Base-by-base conservation (phyloP, 2,329 filamentous ascomycete genomes). In the Trichophyton schoenleinii region DNA sequence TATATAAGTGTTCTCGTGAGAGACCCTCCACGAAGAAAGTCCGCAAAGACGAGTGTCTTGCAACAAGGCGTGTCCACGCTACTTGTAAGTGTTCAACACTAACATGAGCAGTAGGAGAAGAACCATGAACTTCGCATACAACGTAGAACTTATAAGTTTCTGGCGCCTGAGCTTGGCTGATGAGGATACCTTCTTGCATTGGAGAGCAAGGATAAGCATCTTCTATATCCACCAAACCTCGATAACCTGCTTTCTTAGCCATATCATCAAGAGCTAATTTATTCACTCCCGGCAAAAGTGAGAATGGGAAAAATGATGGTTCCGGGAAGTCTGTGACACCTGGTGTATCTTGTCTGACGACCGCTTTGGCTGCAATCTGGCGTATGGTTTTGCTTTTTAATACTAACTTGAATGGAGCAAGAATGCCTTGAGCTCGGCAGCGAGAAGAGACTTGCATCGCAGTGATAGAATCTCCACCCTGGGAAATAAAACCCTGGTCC, bases 401-500 rank as follows among this genome's bases (percentile, higher is more conserved):
- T 11, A 64, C 44, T 36, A 61, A 44, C 31, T 34, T 25, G 13
- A 63, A 53, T 1, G 58, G 36, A 7, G 63, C 15, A 2, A 7
- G 11, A 7, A 61, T 11, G 13, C 61, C 58, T 15, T n/a, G 20
- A n/a, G 34, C n/a, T 8, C 48, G 58, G 55, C 25, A 38, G 3
- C 5, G 18, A 7, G 58, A 36, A 8, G 34, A 38, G n/a, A 64
- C 4, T 46, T 48, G 31, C 72, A 75, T 75, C 52, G 72, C 73
- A 38, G 68, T 70, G 34, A 75, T 73, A 44, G 73, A 75, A 62
- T 75, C 73, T 4, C 73, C 73, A 20, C 73, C 73, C 3, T 60
- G 18, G 25, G 46, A 3, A 13, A 63, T 52, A 25, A 63, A 63
- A 36, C 20, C 11, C 9, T 18, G 11, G 3, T 38, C 57, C 15